Evolutionary conservation across 306 rosid species (phyloP).

Genomic region (Trichosanthes truncata): DNA sequence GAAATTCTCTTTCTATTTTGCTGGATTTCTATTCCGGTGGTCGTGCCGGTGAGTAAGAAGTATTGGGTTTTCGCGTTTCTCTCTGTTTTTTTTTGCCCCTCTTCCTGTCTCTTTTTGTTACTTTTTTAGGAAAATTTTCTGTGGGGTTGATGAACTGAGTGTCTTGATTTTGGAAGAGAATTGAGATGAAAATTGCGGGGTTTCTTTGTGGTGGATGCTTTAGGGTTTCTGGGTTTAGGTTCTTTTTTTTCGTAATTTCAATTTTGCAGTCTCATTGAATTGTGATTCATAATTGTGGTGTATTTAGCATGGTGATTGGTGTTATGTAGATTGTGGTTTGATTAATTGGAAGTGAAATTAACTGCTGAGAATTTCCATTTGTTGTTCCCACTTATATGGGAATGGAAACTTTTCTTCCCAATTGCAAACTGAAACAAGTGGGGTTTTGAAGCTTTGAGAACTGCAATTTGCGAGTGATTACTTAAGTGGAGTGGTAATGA

Average conservation of each 20-base stretch:
- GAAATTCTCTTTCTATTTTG: neutral
- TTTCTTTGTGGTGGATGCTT: neutral
- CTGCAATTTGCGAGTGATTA: neutral
- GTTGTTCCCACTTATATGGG: neutral
- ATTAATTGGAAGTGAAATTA: neutral
- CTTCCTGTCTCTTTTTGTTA: neutral
- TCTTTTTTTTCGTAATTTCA: neutral
- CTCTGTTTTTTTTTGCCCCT: neutral
- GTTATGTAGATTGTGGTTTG: neutral
- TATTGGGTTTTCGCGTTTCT: neutral
- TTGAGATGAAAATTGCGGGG: neutral
- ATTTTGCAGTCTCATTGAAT: neutral
- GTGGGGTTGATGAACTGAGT: neutral
- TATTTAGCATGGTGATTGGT: neutral
- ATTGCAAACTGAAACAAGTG: neutral
- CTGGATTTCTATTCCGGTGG: neutral
- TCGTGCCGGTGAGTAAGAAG: neutral
- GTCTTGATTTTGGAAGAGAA: neutral
- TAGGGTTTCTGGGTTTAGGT: conserved; percentile 5
- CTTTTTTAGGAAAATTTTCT: neutral
- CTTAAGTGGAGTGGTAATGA: neutral
- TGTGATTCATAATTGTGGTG: neutral
- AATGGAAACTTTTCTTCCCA: neutral
- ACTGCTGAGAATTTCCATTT: neutral
- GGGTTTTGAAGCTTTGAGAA: neutral